Conservation (phyloP, 164 flowering plant species). For the Nelumbo lutea region DNA sequence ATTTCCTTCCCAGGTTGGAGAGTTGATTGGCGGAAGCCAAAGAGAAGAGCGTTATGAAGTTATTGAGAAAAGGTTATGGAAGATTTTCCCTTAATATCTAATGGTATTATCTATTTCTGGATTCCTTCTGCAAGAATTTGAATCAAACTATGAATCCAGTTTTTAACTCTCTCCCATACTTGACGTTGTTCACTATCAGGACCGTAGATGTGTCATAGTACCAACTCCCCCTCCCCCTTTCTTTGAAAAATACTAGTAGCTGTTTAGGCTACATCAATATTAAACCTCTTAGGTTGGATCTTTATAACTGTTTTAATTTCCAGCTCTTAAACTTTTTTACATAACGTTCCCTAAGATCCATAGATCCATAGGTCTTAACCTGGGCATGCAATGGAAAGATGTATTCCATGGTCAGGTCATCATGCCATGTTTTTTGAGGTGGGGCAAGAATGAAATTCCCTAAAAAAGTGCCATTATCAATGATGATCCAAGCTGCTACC, state of each 20-base stretch:
- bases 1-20: not conserved
- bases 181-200: not conserved
- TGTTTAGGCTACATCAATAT: too few species aligned
- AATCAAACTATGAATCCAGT: not conserved
- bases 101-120: not conserved
- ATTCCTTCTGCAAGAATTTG: not conserved
- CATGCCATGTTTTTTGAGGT: too few species aligned
- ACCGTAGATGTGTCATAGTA: too few species aligned
- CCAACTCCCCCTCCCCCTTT: too few species aligned
- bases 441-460: too few species aligned
- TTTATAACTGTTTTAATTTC: too few species aligned
- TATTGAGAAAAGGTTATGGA: conserved; percentile 1
- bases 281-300: too few species aligned
- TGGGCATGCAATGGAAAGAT: not conserved
- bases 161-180: not conserved
- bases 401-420: too few species aligned
- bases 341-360: too few species aligned
- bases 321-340: too few species aligned
- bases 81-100: not conserved
- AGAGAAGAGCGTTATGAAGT: not conserved
- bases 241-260: not conserved
- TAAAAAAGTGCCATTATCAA: too few species aligned
- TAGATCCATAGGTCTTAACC: not conserved
- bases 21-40: conserved; percentile 1
- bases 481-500: too few species aligned